A percentile compares a stretch with the other conserved stretches of the same genome.
These are phyloP conservation scores for Naegleria lovaniensis DNA, from an alignment of 208 protist species.

Conservation along the genomic window DNA sequence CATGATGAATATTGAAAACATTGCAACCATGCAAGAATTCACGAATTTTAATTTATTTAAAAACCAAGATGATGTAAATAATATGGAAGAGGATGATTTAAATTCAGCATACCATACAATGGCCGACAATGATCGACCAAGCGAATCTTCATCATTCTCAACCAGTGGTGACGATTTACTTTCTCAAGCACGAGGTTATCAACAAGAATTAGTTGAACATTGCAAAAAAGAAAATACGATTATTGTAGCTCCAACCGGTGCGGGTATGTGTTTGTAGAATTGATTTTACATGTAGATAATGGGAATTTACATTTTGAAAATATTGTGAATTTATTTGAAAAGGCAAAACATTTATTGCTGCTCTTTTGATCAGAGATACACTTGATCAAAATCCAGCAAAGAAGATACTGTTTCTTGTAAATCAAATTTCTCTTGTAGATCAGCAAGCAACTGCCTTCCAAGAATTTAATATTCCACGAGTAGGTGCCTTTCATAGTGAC, in stretches of 20 bases:
- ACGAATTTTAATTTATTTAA: too few relatives aligned
- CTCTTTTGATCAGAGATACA: not conserved
- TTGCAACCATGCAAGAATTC: too few relatives aligned
- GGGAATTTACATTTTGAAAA: too few relatives aligned
- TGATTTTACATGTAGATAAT: too few relatives aligned
- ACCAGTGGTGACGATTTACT: not conserved
- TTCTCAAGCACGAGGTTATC: not conserved
- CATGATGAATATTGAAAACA: too few relatives aligned
- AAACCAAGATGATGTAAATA: too few relatives aligned
- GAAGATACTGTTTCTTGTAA: not conserved
- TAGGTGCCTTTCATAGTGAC: not conserved
- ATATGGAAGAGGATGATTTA: too few relatives aligned
- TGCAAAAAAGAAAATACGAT: constrained; percentile 12
- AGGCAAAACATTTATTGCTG: constrained; percentile 23
- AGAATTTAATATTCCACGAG: not conserved
- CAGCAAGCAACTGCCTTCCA: not conserved
- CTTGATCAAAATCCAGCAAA: not conserved
- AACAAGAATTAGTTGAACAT: constrained; percentile 7
- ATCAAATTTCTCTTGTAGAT: not conserved
- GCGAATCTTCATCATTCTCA: too few relatives aligned
- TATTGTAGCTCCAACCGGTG: not conserved
- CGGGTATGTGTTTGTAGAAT: too few relatives aligned
- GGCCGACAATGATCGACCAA: too few relatives aligned
- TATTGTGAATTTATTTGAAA: too few relatives aligned
- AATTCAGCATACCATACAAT: too few relatives aligned